phyloP scores from a whole-genome alignment of 768 basidiomycete genomes.

The Glaciozyma martinii region DNA sequence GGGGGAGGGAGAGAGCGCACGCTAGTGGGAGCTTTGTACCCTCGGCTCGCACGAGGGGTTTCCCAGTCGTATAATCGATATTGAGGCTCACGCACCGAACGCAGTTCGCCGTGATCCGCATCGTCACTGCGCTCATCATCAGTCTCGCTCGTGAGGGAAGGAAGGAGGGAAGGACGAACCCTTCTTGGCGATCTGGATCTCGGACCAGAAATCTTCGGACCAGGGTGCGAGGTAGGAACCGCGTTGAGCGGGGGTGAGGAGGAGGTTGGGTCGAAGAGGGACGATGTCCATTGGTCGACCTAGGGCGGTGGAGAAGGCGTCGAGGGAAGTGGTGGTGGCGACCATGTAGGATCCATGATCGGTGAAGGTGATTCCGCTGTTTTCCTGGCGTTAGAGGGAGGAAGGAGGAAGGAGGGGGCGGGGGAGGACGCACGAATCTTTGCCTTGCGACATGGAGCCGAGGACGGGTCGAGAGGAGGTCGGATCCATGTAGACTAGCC shows the following conservation, averaged over 20 bases:
- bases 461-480: not conserved
- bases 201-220: conserved; percentile 8
- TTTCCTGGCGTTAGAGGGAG: accelerated
- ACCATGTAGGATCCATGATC: conserved; percentile 9
- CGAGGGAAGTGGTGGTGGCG: not conserved
- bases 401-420: too few species aligned
- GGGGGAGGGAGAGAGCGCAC: not conserved
- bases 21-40: not conserved
- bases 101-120: conserved; percentile 5
- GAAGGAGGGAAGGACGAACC: too few species aligned
- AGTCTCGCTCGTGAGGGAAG: too few species aligned
- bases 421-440: not conserved
- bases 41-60: not conserved
- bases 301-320: not conserved
- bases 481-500: conserved; percentile 1
- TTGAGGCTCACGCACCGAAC: conserved; percentile 11
- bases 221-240: not conserved
- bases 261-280: conserved; percentile 6
- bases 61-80: conserved; percentile 9
- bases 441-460: not conserved
- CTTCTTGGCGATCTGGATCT: not conserved
- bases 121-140: not conserved
- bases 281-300: conserved; percentile 7
- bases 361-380: conserved; percentile 5
- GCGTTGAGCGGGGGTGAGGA: not conserved